Evolutionary conservation across 352 stramenopile genomes (phyloP).

Genomic region (Globisporangium apiculatum): DNA sequence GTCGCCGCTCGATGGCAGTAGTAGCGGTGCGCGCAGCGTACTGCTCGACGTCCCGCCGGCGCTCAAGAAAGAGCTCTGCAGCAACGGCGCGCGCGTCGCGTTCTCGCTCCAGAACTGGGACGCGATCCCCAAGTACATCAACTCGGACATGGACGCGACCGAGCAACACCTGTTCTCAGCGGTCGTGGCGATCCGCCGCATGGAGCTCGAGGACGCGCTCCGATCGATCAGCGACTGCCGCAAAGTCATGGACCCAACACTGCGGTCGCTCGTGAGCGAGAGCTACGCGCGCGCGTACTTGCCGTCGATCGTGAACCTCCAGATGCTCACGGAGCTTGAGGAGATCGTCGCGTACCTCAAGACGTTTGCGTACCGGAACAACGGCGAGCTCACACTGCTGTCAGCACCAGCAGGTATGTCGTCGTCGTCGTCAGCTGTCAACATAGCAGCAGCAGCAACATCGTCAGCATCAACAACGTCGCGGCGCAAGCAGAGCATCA

Average conservation of each 20-base stretch:
- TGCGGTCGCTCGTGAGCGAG: constrained; percentile 96
- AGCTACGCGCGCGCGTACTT: constrained; percentile 96
- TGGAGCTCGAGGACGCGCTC: constrained; percentile 91
- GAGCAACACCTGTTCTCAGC: constrained; percentile 82
- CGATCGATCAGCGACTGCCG: constrained; percentile 91
- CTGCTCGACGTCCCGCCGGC: constrained; percentile 72
- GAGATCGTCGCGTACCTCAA: constrained; percentile 85
- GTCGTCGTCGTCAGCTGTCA: constrained; percentile 7
- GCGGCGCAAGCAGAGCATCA: constrained; percentile 69
- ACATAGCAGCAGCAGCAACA: constrained; percentile 14
- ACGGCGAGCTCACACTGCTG: constrained; percentile 66
- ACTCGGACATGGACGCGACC: constrained; percentile 84
- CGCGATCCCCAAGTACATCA: constrained; percentile 79
- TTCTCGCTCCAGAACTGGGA: constrained; percentile 86
- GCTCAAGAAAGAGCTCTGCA: constrained; percentile 82
- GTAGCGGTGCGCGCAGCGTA: neutral
- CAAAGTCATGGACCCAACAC: constrained; percentile 94
- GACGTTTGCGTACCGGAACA: constrained; percentile 71
- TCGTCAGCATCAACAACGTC: constrained; percentile 20
- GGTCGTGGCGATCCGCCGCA: constrained; percentile 92
- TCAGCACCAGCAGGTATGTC: constrained; percentile 21
- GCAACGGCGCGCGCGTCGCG: constrained; percentile 67
- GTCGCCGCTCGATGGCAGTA: neutral
- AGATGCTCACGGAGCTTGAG: constrained; percentile 96
- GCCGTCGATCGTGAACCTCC: constrained; percentile 95